Evolutionary conservation across 805 yeast genomes (phyloP).

Genomic region (Candida montana): DNA sequence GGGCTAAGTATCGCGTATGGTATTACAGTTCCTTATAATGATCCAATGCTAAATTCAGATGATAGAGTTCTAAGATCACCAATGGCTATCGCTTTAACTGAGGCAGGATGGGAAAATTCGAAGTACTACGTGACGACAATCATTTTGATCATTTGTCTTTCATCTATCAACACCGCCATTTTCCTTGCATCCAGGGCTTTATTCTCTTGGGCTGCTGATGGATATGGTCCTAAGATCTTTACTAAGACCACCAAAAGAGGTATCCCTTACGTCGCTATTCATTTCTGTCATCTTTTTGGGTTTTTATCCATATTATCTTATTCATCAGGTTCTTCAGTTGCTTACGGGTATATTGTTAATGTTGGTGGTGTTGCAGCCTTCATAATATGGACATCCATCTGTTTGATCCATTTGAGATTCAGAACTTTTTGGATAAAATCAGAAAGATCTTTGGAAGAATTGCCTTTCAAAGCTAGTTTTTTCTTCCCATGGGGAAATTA

Average conservation of each 20-base stretch:
- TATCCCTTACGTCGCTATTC: conserved; percentile 60
- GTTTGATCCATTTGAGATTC: conserved; percentile 59
- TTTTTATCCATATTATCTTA: conserved; percentile 53
- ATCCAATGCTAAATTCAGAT: conserved; percentile 38
- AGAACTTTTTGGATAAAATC: conserved; percentile 57
- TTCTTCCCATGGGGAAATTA: conserved; percentile 35
- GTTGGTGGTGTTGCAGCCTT: conserved; percentile 73
- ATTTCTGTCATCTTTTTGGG: conserved; percentile 54
- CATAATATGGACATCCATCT: conserved; percentile 63
- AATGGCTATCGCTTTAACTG: conserved; percentile 62
- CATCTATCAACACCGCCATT: conserved; percentile 66
- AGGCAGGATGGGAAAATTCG: conserved; percentile 59
- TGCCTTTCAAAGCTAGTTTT: conserved; percentile 66
- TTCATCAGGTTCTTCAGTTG: conserved; percentile 47
- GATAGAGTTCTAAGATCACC: conserved; percentile 52
- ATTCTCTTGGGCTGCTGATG: conserved; percentile 56
- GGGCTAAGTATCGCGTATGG: conserved; percentile 36
- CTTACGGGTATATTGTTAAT: conserved; percentile 65
- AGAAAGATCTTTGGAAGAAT: conserved; percentile 54
- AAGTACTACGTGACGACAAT: conserved; percentile 69
- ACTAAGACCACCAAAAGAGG: conserved; percentile 50
- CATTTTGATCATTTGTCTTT: conserved; percentile 55
- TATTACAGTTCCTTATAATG: conserved; percentile 62
- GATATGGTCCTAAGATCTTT: conserved; percentile 54
- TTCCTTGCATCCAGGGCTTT: conserved; percentile 66